These are phyloP conservation scores for Mycena filopes DNA, from an alignment of 768 basidiomycete species.

Conservation along the genomic window DNA sequence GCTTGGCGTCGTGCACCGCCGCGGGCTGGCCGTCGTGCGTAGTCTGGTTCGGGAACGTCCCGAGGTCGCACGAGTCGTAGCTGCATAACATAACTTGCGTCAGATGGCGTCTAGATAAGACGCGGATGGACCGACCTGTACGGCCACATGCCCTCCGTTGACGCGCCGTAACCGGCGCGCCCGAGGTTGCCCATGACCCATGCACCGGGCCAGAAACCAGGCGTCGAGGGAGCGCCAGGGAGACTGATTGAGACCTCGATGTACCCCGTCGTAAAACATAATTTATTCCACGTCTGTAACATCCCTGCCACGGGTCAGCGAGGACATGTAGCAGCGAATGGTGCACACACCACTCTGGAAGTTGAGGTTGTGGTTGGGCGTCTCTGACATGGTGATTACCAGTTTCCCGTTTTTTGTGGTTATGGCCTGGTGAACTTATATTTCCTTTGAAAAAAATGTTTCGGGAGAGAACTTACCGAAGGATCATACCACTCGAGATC, in stretches of 20 bases:
- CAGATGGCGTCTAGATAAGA: slow-evolving; percentile 56
- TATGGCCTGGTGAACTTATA: slow-evolving; percentile 45
- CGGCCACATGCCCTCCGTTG: slow-evolving; percentile 87
- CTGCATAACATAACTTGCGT: slow-evolving; percentile 49
- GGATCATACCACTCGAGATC: slow-evolving; percentile 74
- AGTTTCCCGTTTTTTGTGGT: slow-evolving; percentile 69
- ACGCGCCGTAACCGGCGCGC: slow-evolving; percentile 81
- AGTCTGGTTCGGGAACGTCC: slow-evolving; percentile 83
- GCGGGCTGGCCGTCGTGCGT: slow-evolving; percentile 53
- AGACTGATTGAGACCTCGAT: slow-evolving; percentile 68
- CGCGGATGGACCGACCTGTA: slow-evolving; percentile 62
- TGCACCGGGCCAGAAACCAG: slow-evolving; percentile 80
- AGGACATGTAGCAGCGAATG: background rate
- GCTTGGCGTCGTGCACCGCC: slow-evolving; percentile 68
- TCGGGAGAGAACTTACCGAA: slow-evolving; percentile 51
- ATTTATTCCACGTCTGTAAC: slow-evolving; percentile 80
- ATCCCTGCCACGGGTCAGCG: slow-evolving; percentile 47
- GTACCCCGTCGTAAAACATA: slow-evolving; percentile 81
- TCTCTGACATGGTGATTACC: slow-evolving; percentile 69
- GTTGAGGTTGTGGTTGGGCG: slow-evolving; percentile 69
- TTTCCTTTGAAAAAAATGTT: no score
- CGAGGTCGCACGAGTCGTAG: slow-evolving; percentile 77
- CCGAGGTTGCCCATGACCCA: slow-evolving; percentile 94
- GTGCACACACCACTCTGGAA: slow-evolving; percentile 63
- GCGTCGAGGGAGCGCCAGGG: slow-evolving; percentile 54